Base-by-base conservation (phyloP, 768 basidiomycete genomes). In the Boletellus ananas region DNA sequence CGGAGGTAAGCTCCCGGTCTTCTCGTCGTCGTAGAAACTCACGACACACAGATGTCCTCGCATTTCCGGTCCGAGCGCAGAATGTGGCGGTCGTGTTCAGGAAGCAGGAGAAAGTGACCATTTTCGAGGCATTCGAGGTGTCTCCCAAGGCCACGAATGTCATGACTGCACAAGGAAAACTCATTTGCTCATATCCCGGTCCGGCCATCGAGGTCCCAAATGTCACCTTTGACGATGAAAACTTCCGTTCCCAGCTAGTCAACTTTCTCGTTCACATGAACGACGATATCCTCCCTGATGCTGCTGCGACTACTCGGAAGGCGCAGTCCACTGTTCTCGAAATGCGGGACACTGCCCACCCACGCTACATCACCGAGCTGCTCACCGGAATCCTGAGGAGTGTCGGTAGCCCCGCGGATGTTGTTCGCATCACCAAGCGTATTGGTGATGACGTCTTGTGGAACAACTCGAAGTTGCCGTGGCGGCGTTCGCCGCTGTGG, bases 401-500 rank as follows among this genome's bases (percentile, higher is more conserved):
- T 8, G 57, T 72, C 11, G 67, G 66, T 34, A 44, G 50, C 4
- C 72, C 72, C 2, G 57, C 65, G 12, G 61, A 60, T 14, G 51
- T 67, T 4, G 23, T 27, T 34, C 58, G 66, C 8, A 68, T 75
- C 17, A 54, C 47, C 12, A 81, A 81, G 57, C 73, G 75, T 8
- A 64, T 79, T 0, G 67, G 65, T 6, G 78, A 80, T 44, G 74
- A 80, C 20, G 72, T 79, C 3, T 62, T 75, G 2, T 76, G 76
- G 73, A 35, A 66, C 4, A 49, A 64, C 18, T 63, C 72, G 2
- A 44, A 54, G 27, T 61, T 68, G 10, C 47, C 80, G 66, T 81
- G 79, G 79, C 64, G 80, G 23, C 68, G 79, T 20, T 76, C 77
- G 6, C 63, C 76, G 1, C 62, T 78, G 11, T 81, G 79, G 79